phyloP scores from a whole-genome alignment of 306 rosid genomes.

The Cyclanthera cordifolia region DNA sequence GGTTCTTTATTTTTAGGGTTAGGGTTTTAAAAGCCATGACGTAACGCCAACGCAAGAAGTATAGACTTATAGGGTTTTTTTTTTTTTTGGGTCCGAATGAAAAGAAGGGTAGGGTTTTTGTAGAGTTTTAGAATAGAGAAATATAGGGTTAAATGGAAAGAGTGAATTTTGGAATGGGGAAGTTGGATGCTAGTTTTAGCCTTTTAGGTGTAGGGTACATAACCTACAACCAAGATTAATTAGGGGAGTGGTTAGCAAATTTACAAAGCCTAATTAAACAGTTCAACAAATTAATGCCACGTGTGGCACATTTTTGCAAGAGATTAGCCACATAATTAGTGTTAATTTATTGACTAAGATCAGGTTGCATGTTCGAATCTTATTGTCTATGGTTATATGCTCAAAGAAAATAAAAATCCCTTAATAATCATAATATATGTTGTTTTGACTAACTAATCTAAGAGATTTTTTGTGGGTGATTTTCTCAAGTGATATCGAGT shows the following conservation, averaged over 20 bases:
- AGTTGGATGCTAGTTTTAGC: neutral
- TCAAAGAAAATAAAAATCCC: no score
- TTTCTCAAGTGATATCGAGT: no score
- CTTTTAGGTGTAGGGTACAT: neutral
- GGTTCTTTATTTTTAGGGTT: neutral
- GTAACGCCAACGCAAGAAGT: neutral
- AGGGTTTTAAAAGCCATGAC: slow-evolving; percentile 7
- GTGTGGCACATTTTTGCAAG: no score
- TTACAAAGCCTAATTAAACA: neutral
- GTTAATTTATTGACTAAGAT: no score
- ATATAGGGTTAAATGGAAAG: neutral
- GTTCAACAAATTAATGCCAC: no score
- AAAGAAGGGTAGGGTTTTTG: neutral
- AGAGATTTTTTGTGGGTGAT: no score
- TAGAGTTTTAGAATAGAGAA: neutral
- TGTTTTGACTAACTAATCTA: no score
- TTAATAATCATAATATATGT: no score
- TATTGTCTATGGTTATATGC: no score
- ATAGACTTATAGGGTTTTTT: neutral
- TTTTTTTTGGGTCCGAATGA: no score
- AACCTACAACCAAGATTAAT: neutral
- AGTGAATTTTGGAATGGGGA: neutral
- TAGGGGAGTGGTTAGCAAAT: neutral
- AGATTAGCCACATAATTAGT: no score
- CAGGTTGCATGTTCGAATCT: no score